Evolutionary conservation across 805 yeast genomes (phyloP).

Genomic region (Candida ipomoeae): DNA sequence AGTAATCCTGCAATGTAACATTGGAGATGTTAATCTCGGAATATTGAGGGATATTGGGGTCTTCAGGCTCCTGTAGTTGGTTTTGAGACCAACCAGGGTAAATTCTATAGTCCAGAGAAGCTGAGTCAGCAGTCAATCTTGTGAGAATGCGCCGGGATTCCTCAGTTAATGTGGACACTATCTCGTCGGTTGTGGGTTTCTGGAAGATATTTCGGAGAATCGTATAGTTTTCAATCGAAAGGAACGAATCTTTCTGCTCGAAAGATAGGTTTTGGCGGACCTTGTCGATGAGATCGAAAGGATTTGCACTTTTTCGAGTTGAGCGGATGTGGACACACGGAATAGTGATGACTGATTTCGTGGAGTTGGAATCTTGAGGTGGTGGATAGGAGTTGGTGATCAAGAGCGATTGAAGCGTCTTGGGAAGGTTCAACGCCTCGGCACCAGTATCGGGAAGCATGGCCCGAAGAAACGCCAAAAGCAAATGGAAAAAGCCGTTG

Average conservation of each 20-base stretch:
- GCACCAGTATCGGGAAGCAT: conserved; percentile 67
- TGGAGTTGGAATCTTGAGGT: conserved; percentile 30
- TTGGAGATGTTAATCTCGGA: conserved; percentile 45
- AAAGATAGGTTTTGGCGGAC: conserved; percentile 53
- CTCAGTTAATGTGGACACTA: conserved; percentile 61
- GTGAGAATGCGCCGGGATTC: conserved; percentile 63
- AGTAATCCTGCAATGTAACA: conserved; percentile 78
- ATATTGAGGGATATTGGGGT: conserved; percentile 32
- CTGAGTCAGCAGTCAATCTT: conserved; percentile 33
- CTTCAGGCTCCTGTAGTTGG: not conserved
- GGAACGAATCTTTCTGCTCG: conserved; percentile 64
- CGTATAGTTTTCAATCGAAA: conserved; percentile 74
- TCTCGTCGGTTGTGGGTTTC: conserved; percentile 47
- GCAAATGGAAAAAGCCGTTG: conserved; percentile 79
- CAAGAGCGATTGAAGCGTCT: conserved; percentile 58
- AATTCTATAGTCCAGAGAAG: conserved; percentile 34
- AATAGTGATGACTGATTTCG: conserved; percentile 43
- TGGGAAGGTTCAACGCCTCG: conserved; percentile 57
- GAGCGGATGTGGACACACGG: conserved; percentile 62
- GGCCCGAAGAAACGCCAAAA: conserved; percentile 71
- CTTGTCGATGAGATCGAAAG: conserved; percentile 55
- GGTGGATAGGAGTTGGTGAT: conserved; percentile 66
- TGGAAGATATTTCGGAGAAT: conserved; percentile 69
- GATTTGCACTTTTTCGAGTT: conserved; percentile 44
- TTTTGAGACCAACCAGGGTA: conserved; percentile 37